Conservation (phyloP, 192 early-diverging fungal genomes). For the Mortierella claussenii region DNA sequence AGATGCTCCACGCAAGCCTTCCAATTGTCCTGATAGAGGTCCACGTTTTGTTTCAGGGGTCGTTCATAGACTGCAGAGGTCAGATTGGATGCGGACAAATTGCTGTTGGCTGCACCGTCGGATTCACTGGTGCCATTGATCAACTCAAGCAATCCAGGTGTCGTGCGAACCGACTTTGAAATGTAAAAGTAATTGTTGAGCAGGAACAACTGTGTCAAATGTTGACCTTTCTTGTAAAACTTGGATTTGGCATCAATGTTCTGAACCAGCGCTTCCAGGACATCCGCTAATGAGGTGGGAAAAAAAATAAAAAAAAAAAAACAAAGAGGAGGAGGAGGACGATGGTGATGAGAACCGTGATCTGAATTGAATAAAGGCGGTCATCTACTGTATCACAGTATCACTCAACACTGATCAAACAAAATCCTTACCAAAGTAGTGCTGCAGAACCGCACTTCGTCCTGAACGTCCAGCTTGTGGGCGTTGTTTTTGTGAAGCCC, state of each 20-base stretch:
- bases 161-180: slow-evolving; percentile 67
- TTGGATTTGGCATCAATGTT: slow-evolving; percentile 76
- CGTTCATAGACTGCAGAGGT: slow-evolving; percentile 32
- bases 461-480: slow-evolving; percentile 25
- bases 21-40: slow-evolving; percentile 74
- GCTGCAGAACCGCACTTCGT: slow-evolving; percentile 38
- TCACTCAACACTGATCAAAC: neutral
- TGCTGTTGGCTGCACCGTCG: neutral
- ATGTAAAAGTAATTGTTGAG: slow-evolving; percentile 89
- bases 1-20: slow-evolving; percentile 77
- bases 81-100: slow-evolving; percentile 4
- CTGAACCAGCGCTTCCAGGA: slow-evolving; percentile 64
- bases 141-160: slow-evolving; percentile 32
- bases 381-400: no score
- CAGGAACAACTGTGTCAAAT: slow-evolving; percentile 75
- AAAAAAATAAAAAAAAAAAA: neutral
- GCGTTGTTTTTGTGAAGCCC: slow-evolving; percentile 42
- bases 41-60: slow-evolving; percentile 51
- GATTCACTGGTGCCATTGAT: slow-evolving; percentile 28
- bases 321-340: neutral
- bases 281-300: slow-evolving; percentile 56
- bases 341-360: neutral
- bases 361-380: neutral
- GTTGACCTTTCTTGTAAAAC: slow-evolving; percentile 73
- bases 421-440: slow-evolving; percentile 44